Conservation (phyloP, 2,329 filamentous ascomycete species). For the Mariannaea sp. region DNA sequence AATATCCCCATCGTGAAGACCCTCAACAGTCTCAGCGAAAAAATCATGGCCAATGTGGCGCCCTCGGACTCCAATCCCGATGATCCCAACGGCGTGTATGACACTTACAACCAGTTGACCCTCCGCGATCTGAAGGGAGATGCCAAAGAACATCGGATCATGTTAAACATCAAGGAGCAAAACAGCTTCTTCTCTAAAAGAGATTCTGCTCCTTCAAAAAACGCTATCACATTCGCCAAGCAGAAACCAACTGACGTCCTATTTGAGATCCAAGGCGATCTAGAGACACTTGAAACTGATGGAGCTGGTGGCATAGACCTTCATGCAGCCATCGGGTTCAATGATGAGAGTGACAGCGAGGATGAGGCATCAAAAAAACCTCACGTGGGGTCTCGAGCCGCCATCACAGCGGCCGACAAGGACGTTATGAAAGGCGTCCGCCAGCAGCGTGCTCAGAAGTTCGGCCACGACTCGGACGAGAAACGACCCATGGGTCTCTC, state of each 20-base stretch:
- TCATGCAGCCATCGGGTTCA: constrained; percentile 67
- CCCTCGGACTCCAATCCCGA: constrained; percentile 73
- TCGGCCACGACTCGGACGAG: constrained; percentile 54
- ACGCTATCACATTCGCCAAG: constrained; percentile 62
- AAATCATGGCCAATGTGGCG: constrained; percentile 86
- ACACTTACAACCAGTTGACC: constrained; percentile 75
- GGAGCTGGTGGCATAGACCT: constrained; percentile 61
- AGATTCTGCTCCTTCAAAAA: constrained; percentile 52
- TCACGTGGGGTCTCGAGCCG: constrained; percentile 72
- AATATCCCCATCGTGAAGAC: constrained; percentile 89
- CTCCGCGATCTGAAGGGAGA: constrained; percentile 81
- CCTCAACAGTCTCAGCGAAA: constrained; percentile 88
- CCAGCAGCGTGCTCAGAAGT: constrained; percentile 64
- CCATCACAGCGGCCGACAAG: constrained; percentile 66
- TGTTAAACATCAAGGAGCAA: constrained; percentile 87
- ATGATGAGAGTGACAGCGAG: constrained; percentile 72
- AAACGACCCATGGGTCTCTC: constrained; percentile 60
- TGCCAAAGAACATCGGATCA: constrained; percentile 74
- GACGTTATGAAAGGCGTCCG: constrained; percentile 69
- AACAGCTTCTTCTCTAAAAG: constrained; percentile 76
- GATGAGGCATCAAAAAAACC: constrained; percentile 59
- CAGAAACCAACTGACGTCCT: constrained; percentile 74
- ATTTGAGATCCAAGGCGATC: constrained; percentile 64
- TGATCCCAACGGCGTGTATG: constrained; percentile 64
- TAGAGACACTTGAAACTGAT: constrained; percentile 58